phyloP scores from a whole-genome alignment of 164 flowering plant species.

The Stephania yunnanensis region DNA sequence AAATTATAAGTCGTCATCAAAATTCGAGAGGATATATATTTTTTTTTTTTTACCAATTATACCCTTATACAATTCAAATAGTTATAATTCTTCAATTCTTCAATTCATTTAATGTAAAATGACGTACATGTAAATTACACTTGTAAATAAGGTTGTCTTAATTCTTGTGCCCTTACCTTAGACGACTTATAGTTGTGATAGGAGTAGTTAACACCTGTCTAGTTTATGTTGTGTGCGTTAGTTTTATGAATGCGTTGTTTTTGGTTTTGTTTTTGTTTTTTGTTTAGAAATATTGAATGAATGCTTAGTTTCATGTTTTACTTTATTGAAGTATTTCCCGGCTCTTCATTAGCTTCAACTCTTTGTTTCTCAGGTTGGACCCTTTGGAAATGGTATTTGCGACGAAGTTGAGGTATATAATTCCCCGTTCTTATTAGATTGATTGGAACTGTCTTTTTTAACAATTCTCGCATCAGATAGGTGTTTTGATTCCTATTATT shows the following conservation, averaged over 20 bases:
- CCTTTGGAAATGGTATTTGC: constrained; percentile 11
- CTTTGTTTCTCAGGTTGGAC: constrained; percentile 27
- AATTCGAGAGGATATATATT: no score
- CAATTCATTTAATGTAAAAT: no score
- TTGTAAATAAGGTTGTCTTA: no score
- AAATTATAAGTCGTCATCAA: no score
- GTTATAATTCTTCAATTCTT: no score
- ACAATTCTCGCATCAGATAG: not conserved
- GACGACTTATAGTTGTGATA: no score
- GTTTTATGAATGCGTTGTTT: not conserved
- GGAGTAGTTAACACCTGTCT: not conserved
- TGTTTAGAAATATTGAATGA: not conserved
- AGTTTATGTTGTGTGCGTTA: not conserved
- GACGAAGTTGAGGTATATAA: constrained; percentile 33
- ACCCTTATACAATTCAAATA: no score
- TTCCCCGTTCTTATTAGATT: not conserved
- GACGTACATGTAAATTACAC: no score
- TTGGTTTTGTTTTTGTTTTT: no score
- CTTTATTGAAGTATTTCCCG: not conserved
- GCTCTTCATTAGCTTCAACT: constrained; percentile 2
- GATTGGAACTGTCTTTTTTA: no score
- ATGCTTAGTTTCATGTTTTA: not conserved
- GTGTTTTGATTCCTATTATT: not conserved
- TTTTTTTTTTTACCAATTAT: no score
- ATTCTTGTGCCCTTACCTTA: no score